Base-by-base conservation (phyloP, 2,329 filamentous ascomycete species). In the Calonectria leucothoes region DNA sequence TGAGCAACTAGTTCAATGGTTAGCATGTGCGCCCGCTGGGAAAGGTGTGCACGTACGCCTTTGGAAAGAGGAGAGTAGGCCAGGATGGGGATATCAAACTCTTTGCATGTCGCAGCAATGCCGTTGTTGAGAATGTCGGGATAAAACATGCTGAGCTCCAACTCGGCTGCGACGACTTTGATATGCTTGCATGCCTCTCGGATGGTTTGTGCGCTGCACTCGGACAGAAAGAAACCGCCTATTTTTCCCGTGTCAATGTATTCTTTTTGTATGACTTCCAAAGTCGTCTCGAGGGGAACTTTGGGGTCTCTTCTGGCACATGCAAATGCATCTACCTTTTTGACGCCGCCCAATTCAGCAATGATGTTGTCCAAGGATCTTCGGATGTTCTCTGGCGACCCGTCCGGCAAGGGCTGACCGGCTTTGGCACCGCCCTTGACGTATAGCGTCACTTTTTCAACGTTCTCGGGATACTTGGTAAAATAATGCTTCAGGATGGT, bases 1-100 rank as follows among this genome's bases (percentile, higher is more conserved):
- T 75, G 37, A 84, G 82, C 33, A 84, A 74, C 82, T 84, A 31
- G 4, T 17, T 29, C 10, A n/a, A n/a, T 6, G 6, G 51, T 80
- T 66, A 81, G 78, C 29, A 39, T 17, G 31, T 8, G 20, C 17
- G 39, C 23, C 6, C n/a, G 20, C 23, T 6, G n/a, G 7, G 15
- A 25, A 23, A 2, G 23, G 10, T 45, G 8, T 45, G n/a, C 52
- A 82, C 84, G 78, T 81, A 86, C 85, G 1, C 89, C 88, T 31
- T 90, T 86, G 4, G 93, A 92, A 0, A 95, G 86, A 1, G 94
- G 94, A 52, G 92, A 93, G 83, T 95, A 96, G 0, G 93, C 93
- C 42, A 95, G 84, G 61, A 96, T 85, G 0, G 93, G 92, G 72
- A 96, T 95, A 57, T 87, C 85, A 57, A 93, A 83, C 81, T 96